These are phyloP conservation scores for Boletus semigastroideus DNA, from an alignment of 1,284 basidiomycete species.

Conservation along the genomic window DNA sequence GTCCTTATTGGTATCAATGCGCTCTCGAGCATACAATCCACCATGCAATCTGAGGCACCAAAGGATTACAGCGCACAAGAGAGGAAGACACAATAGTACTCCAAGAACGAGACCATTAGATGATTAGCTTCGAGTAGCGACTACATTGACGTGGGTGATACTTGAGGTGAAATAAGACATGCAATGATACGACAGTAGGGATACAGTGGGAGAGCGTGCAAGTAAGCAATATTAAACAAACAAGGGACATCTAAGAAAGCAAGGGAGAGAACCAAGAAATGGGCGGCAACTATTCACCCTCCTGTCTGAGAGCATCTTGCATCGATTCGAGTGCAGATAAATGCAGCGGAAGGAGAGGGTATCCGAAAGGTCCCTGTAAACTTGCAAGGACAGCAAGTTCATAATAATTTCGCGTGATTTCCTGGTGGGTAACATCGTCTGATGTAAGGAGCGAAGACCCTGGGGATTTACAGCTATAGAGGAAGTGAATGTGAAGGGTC, in stretches of 20 bases:
- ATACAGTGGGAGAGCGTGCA: background rate
- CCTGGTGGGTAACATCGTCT: constrained; percentile 46
- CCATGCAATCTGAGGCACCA: constrained; percentile 59
- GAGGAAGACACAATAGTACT: constrained; percentile 71
- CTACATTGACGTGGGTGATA: background rate
- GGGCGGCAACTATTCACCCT: background rate
- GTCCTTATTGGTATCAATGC: constrained; percentile 66
- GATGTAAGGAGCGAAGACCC: constrained; percentile 38
- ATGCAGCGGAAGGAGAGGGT: constrained; percentile 39
- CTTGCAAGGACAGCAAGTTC: constrained; percentile 62
- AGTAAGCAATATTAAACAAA: background rate
- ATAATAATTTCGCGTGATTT: constrained; percentile 66
- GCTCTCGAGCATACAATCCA: constrained; percentile 76
- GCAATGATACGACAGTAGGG: background rate
- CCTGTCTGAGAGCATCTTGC: constrained; percentile 1
- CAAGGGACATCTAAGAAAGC: background rate
- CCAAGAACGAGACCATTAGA: background rate
- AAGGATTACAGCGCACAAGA: constrained; percentile 67
- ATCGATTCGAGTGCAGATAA: background rate
- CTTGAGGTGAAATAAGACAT: background rate
- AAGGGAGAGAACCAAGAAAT: background rate
- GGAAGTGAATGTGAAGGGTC: constrained; percentile 62
- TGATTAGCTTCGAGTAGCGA: constrained; percentile 2
- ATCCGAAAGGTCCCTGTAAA: constrained; percentile 47
- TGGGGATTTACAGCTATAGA: constrained; percentile 45